Conservation (phyloP, 1,284 basidiomycete genomes). For the Cronartium quercuum region DNA sequence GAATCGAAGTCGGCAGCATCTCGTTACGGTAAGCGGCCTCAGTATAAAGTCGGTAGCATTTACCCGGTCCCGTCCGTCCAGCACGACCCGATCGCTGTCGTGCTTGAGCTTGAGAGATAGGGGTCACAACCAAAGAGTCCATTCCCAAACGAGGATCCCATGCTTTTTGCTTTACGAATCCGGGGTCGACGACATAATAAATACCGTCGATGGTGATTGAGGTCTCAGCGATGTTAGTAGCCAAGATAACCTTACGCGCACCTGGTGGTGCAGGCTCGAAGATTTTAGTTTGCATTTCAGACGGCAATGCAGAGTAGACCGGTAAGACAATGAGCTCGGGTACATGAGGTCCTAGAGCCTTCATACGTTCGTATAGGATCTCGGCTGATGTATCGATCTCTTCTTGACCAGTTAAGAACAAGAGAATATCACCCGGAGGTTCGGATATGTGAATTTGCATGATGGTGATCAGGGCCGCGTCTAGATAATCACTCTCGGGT, state of each 20-base stretch:
- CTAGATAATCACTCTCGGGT: conserved; percentile 95
- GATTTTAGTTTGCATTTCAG: conserved; percentile 93
- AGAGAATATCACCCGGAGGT: conserved; percentile 87
- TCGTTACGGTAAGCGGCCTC: conserved; percentile 97
- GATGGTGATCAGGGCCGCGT: conserved; percentile 94
- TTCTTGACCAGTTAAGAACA: conserved; percentile 97
- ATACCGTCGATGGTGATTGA: conserved; percentile 97
- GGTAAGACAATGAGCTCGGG: conserved; percentile 94
- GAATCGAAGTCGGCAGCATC: conserved; percentile 96
- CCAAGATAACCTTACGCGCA: conserved; percentile 92
- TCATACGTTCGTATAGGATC: conserved; percentile 96
- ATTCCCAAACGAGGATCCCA: conserved; percentile 96
- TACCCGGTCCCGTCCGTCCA: conserved; percentile 93
- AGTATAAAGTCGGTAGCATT: conserved; percentile 95
- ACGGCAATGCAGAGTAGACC: conserved; percentile 94
- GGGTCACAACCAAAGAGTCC: conserved; percentile 97
- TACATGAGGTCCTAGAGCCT: conserved; percentile 90
- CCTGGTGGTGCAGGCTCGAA: conserved; percentile 97
- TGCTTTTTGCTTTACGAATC: conserved; percentile 97
- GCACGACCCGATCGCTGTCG: conserved; percentile 91
- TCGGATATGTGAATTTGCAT: conserved; percentile 99
- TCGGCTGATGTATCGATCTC: conserved; percentile 98
- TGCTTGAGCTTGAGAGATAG: conserved; percentile 97
- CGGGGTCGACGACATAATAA: conserved; percentile 97
- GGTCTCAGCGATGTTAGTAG: conserved; percentile 98